Evolutionary conservation across 139 green algal genomes (phyloP).

Genomic region (Chlamydomonas sphaeroides): DNA sequence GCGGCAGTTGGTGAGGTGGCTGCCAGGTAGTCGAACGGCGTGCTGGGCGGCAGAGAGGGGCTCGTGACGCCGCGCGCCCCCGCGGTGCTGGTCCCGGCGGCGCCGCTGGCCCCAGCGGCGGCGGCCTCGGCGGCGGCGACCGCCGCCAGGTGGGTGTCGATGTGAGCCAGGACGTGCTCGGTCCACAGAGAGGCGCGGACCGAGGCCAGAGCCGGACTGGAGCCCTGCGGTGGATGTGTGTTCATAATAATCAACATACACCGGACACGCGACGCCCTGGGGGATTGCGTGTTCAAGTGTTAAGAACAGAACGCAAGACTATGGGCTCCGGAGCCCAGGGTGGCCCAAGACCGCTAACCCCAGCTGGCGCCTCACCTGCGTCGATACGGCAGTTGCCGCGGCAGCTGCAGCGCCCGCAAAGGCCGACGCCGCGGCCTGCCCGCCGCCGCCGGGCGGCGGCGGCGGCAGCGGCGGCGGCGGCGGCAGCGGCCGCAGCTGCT

Average conservation of each 20-base stretch:
- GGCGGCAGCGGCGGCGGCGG: constrained; percentile 16
- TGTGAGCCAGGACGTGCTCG: background rate
- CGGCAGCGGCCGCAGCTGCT: constrained; percentile 27
- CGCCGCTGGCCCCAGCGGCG: background rate
- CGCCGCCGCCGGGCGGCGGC: background rate
- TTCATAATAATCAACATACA: no score
- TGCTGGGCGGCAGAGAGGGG: background rate
- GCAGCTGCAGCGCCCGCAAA: background rate
- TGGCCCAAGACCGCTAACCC: no score
- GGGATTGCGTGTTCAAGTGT: no score
- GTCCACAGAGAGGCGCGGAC: constrained; percentile 12
- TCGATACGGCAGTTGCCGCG: no score
- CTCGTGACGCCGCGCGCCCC: background rate
- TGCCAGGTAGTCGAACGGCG: background rate
- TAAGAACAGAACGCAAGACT: no score
- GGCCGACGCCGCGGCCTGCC: background rate
- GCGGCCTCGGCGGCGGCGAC: background rate
- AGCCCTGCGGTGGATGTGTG: no score
- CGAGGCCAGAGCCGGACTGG: background rate
- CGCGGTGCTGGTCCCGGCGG: background rate
- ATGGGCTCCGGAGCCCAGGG: no score
- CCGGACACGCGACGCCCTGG: no score
- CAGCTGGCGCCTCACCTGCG: no score
- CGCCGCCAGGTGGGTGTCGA: constrained; percentile 1
- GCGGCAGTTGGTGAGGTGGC: background rate